These are phyloP conservation scores for Phellopilus nigrolimitatus DNA, from an alignment of 1,284 basidiomycete genomes.

Conservation along the genomic window DNA sequence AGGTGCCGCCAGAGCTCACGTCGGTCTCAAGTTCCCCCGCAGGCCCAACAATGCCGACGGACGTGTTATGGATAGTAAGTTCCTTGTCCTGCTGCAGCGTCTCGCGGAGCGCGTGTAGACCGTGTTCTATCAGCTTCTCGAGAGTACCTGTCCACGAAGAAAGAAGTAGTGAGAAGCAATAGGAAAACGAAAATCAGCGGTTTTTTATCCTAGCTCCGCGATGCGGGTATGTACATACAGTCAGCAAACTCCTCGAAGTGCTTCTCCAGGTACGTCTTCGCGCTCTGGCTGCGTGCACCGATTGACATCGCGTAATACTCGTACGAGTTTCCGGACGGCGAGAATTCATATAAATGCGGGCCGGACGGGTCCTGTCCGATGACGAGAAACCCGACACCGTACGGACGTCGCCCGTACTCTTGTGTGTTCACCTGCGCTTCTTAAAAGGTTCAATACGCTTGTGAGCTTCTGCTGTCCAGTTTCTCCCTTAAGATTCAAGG, in stretches of 20 bases:
- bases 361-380: conserved; percentile 94
- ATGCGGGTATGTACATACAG: conserved; percentile 47
- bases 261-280: conserved; percentile 97
- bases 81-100: conserved; percentile 97
- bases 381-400: conserved; percentile 98
- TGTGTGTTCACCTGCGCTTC: conserved; percentile 99
- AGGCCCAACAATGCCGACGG: conserved; percentile 85
- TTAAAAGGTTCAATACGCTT: conserved; percentile 30
- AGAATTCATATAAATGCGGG: conserved; percentile 98
- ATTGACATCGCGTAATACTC: conserved; percentile 99
- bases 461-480: conserved; percentile 12
- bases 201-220: not conserved
- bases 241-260: conserved; percentile 85
- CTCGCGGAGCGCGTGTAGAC: conserved; percentile 88
- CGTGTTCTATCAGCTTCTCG: conserved; percentile 86
- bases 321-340: conserved; percentile 94
- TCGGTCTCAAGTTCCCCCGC: conserved; percentile 52
- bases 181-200: not conserved
- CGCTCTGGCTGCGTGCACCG: conserved; percentile 94
- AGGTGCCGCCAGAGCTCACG: conserved; percentile 48
- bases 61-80: conserved; percentile 87
- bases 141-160: too few species aligned
- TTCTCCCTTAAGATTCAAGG: not conserved
- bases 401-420: conserved; percentile 95
- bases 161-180: conserved; percentile 10